Conservation (phyloP, 1,139 yeast genomes). For the Hanseniaspora uvarum region DNA sequence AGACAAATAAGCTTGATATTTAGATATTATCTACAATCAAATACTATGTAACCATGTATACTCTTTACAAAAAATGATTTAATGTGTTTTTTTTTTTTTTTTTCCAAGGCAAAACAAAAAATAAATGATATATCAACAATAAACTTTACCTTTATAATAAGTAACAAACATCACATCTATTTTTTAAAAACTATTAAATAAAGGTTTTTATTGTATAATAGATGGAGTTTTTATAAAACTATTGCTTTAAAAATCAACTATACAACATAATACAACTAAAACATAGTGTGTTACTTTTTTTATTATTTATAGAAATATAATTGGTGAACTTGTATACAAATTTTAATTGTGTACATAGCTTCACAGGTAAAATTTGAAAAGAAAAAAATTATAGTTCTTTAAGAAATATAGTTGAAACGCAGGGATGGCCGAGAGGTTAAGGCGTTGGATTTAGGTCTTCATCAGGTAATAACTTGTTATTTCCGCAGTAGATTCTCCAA, state of each 20-base stretch:
- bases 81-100: not conserved
- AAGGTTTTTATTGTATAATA: too few relatives aligned
- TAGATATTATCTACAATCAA: too few relatives aligned
- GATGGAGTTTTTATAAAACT: too few relatives aligned
- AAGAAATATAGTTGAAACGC: constrained; percentile 25
- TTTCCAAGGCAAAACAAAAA: too few relatives aligned
- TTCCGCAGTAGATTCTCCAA: constrained; percentile 25
- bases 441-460: constrained; percentile 38
- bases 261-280: too few relatives aligned
- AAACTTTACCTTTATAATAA: too few relatives aligned
- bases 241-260: too few relatives aligned
- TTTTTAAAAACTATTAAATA: too few relatives aligned
- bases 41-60: too few relatives aligned
- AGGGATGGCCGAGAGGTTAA: constrained; percentile 38
- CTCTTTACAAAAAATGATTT: too few relatives aligned
- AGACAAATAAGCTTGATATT: not conserved
- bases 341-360: constrained; percentile 1
- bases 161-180: too few relatives aligned
- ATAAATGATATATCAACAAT: too few relatives aligned
- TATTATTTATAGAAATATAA: not conserved
- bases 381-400: not conserved
- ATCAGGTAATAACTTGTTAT: not conserved
- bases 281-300: not conserved
- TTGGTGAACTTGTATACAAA: not conserved
- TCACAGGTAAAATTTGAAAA: not conserved